Evolutionary conservation across 108 stramenopile species (phyloP).

Genomic region (Pelagomonas calceolata): DNA sequence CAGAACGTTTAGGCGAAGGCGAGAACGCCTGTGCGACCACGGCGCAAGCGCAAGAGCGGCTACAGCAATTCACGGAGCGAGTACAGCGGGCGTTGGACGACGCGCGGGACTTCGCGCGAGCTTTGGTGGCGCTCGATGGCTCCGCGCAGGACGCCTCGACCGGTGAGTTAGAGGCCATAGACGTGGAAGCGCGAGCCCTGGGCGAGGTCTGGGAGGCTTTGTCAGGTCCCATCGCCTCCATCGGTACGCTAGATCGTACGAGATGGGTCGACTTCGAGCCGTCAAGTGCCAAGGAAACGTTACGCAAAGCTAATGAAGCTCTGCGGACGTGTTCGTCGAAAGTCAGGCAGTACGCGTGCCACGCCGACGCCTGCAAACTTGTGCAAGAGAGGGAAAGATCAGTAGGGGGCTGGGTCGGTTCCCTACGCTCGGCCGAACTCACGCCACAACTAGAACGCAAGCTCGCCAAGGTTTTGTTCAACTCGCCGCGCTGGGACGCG

Average conservation of each 20-base stretch:
- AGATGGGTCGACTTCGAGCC: slow-evolving; percentile 47
- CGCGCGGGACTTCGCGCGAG: slow-evolving; percentile 58
- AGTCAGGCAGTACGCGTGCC: slow-evolving; percentile 92
- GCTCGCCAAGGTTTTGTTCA: slow-evolving; percentile 38
- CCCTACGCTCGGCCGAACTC: slow-evolving; percentile 78
- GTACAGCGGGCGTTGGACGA: slow-evolving; percentile 64
- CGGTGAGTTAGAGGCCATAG: slow-evolving; percentile 41
- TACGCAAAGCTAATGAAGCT: slow-evolving; percentile 72
- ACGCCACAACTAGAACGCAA: slow-evolving; percentile 93
- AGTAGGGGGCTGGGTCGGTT: slow-evolving; percentile 35
- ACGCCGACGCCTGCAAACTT: slow-evolving; percentile 27
- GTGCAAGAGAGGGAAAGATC: slow-evolving; percentile 51
- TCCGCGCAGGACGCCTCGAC: slow-evolving; percentile 17
- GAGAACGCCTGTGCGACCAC: slow-evolving; percentile 21
- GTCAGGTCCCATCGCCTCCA: slow-evolving; percentile 41
- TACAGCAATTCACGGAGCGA: slow-evolving; percentile 66
- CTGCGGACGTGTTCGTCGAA: slow-evolving; percentile 78
- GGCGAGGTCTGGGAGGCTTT: slow-evolving; percentile 84
- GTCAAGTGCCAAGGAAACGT: slow-evolving; percentile 51
- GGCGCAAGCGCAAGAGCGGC: slow-evolving; percentile 61
- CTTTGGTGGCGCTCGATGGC: slow-evolving; percentile 74
- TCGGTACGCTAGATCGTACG: slow-evolving; percentile 68
- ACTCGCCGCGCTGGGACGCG: not conserved
- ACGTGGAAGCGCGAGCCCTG: slow-evolving; percentile 65
- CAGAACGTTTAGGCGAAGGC: not conserved